A percentile compares a stretch with the other conserved stretches of the same genome.
Conservation (phyloP, 306 rosid species). For the Phaseolus lunatus region DNA sequence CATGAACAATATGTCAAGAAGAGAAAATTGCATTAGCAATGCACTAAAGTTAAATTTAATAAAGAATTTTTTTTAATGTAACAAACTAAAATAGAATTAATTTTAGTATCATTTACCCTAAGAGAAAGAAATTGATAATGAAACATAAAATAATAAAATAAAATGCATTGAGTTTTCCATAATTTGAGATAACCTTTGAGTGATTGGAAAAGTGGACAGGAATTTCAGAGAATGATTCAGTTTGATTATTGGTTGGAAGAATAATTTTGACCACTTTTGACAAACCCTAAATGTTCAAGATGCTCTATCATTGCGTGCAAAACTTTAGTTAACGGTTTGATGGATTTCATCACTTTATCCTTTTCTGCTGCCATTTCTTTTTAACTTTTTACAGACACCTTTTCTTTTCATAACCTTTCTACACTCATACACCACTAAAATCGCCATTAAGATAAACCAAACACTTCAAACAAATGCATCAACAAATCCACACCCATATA, state of each 20-base stretch:
- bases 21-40: too few relatives aligned
- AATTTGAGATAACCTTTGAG: too few relatives aligned
- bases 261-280: constrained; percentile 47
- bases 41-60: too few relatives aligned
- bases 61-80: too few relatives aligned
- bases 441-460: not conserved
- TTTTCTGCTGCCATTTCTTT: constrained; percentile 1
- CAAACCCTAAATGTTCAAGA: constrained; percentile 27
- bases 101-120: too few relatives aligned
- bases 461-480: too few relatives aligned
- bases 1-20: too few relatives aligned
- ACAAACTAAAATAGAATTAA: too few relatives aligned
- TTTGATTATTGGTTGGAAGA: constrained; percentile 7
- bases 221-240: not conserved
- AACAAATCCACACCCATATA: too few relatives aligned
- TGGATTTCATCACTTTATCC: constrained; percentile 21
- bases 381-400: constrained; percentile 24
- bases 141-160: not conserved
- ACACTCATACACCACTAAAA: not conserved
- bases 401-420: not conserved
- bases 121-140: not conserved
- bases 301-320: constrained; percentile 44
- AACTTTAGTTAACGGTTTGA: constrained; percentile 31
- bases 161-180: too few relatives aligned
- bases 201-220: too few relatives aligned